Evolutionary conservation across 495 filamentous ascomycete genomes (phyloP).

Genomic region (Sordaria brevicollis): DNA sequence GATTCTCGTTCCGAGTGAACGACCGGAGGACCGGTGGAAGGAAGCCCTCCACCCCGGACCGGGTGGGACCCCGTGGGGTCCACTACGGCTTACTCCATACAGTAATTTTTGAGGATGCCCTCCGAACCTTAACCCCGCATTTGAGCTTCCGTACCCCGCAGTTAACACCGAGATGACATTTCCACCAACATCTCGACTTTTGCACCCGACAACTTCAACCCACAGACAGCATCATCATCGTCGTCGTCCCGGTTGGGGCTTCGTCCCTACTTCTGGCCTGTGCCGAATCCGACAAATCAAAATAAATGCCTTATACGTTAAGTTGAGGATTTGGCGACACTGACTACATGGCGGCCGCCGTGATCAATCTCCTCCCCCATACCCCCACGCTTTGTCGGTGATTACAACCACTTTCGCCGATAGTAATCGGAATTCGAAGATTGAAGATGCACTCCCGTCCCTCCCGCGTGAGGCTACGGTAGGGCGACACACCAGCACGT

Average conservation of each 20-base stretch:
- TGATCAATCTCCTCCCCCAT: not conserved
- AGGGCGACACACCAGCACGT: not conserved
- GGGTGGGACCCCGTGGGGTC: not conserved
- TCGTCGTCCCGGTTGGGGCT: no score
- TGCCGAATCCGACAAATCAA: no score
- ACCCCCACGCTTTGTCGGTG: not conserved
- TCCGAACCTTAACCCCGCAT: not conserved
- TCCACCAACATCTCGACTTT: not conserved
- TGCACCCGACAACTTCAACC: not conserved
- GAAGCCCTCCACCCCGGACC: not conserved
- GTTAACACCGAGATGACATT: not conserved
- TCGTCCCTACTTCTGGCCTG: no score
- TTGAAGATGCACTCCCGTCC: not conserved
- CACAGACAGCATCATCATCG: not conserved
- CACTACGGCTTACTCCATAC: not conserved
- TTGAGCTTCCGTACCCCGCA: not conserved
- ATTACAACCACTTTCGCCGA: not conserved
- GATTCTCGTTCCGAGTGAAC: not conserved
- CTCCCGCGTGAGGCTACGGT: not conserved
- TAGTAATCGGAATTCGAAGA: not conserved
- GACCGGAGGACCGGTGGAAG: not conserved
- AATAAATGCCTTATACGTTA: no score
- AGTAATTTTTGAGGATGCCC: not conserved
- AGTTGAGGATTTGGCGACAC: not conserved
- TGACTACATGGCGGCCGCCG: not conserved